phyloP scores from a whole-genome alignment of 106 monocot species.

The Dendrobium huoshanense region DNA sequence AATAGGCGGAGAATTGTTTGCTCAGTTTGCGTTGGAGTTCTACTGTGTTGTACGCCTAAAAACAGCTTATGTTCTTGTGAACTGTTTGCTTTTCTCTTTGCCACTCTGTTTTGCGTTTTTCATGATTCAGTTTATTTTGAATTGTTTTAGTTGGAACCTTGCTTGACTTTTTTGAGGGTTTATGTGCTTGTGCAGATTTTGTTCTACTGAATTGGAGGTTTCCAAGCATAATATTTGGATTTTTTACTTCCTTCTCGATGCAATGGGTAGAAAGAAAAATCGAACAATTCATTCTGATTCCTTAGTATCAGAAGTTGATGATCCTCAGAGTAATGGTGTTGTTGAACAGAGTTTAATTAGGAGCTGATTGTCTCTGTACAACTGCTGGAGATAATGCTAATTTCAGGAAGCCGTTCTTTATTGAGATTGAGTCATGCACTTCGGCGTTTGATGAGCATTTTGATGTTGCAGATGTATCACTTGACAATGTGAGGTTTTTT shows the following conservation, averaged over 20 bases:
- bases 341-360: slow-evolving; percentile 9
- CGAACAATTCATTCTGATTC: slow-evolving; percentile 56
- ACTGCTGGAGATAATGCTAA: slow-evolving; percentile 10
- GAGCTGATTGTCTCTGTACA: neutral
- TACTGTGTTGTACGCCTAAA: neutral
- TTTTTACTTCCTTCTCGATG: neutral
- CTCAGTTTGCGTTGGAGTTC: neutral
- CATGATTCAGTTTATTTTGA: neutral
- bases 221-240: neutral
- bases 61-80: neutral
- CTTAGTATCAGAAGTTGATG: slow-evolving; percentile 9
- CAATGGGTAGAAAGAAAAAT: slow-evolving; percentile 76
- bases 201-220: neutral
- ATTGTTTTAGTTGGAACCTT: neutral
- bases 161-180: neutral
- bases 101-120: neutral
- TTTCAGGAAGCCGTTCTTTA: slow-evolving; percentile 24
- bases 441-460: slow-evolving; percentile 43
- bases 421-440: slow-evolving; percentile 46
- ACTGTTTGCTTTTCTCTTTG: neutral
- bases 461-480: slow-evolving; percentile 74
- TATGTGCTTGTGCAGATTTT: neutral
- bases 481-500: slow-evolving; percentile 44
- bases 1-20: neutral
- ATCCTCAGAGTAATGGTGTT: neutral